Conservation (phyloP, 345 rosid species). For the Zanthoxylum bungeanum region DNA sequence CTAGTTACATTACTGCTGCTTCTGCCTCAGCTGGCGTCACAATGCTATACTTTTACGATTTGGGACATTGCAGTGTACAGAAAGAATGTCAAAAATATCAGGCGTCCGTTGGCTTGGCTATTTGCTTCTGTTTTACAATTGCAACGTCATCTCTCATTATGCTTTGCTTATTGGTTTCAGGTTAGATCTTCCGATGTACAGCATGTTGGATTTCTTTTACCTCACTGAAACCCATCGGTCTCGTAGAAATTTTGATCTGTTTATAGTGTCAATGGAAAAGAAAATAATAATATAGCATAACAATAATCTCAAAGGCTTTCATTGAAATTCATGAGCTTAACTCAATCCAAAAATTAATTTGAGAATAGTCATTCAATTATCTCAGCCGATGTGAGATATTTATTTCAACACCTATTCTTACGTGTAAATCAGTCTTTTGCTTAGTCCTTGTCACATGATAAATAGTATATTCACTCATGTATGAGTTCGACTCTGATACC, state of each 20-base stretch:
- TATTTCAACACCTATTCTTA: too few species aligned
- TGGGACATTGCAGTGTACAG: too few species aligned
- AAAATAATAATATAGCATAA: not conserved
- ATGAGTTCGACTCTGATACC: too few species aligned
- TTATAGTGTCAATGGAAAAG: constrained; percentile 19
- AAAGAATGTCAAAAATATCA: too few species aligned
- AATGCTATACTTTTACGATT: constrained; percentile 53
- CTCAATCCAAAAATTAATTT: too few species aligned
- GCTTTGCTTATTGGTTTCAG: constrained; percentile 65
- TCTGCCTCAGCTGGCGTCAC: constrained; percentile 62
- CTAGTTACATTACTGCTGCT: constrained; percentile 58
- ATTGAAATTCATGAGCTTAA: too few species aligned
- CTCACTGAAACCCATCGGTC: not conserved
- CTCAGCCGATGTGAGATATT: too few species aligned
- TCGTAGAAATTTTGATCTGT: constrained; percentile 12
- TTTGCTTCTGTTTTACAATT: constrained; percentile 63
- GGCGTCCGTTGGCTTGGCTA: too few species aligned
- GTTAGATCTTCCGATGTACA: constrained; percentile 28
- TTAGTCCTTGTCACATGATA: too few species aligned
- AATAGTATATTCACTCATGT: too few species aligned
- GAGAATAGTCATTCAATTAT: too few species aligned
- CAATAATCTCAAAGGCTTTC: not conserved
- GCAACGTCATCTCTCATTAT: constrained; percentile 66
- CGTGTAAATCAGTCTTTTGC: too few species aligned
- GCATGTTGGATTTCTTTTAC: not conserved